phyloP scores from a whole-genome alignment of 2,329 filamentous ascomycete genomes.

The Exophiala sideris region DNA sequence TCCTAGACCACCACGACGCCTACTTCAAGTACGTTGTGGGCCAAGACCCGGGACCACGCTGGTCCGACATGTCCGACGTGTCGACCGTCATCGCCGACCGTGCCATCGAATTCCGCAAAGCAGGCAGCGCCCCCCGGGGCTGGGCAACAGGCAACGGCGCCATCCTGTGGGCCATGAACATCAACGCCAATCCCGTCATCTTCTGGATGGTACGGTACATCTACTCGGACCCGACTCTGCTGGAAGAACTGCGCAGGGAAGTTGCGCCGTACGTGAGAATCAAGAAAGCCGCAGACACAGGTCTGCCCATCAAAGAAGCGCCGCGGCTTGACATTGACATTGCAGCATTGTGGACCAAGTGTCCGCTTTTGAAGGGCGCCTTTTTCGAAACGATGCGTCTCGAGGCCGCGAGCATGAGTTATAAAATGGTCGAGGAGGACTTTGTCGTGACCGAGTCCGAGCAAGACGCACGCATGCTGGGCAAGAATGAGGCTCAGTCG shows the following conservation, averaged over 20 bases:
- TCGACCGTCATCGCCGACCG: constrained; percentile 45
- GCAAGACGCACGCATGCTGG: constrained; percentile 36
- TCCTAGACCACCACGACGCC: constrained; percentile 43
- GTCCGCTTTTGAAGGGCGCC: constrained; percentile 45
- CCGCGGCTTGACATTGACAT: constrained; percentile 42
- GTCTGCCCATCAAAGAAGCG: constrained; percentile 43
- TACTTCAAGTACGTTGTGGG: constrained; percentile 43
- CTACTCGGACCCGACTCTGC: constrained; percentile 39
- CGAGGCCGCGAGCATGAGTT: constrained; percentile 41
- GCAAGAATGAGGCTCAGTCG: constrained; percentile 32
- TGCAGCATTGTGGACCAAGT: constrained; percentile 41
- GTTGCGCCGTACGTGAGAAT: constrained; percentile 43
- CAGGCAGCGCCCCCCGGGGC: constrained; percentile 24
- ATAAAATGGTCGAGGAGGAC: constrained; percentile 40
- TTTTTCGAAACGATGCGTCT: constrained; percentile 48
- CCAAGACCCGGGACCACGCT: constrained; percentile 41
- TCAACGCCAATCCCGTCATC: constrained; percentile 51
- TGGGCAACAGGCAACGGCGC: constrained; percentile 44
- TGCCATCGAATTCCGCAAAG: constrained; percentile 39
- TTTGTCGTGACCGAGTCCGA: constrained; percentile 39
- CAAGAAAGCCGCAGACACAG: constrained; percentile 34
- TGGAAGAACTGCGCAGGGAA: constrained; percentile 45
- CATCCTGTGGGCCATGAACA: constrained; percentile 50
- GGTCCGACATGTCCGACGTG: constrained; percentile 49
- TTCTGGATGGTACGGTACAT: constrained; percentile 53